Evolutionary conservation across 2,329 filamentous ascomycete genomes (phyloP).

Genomic region (Aspergillus tanneri): DNA sequence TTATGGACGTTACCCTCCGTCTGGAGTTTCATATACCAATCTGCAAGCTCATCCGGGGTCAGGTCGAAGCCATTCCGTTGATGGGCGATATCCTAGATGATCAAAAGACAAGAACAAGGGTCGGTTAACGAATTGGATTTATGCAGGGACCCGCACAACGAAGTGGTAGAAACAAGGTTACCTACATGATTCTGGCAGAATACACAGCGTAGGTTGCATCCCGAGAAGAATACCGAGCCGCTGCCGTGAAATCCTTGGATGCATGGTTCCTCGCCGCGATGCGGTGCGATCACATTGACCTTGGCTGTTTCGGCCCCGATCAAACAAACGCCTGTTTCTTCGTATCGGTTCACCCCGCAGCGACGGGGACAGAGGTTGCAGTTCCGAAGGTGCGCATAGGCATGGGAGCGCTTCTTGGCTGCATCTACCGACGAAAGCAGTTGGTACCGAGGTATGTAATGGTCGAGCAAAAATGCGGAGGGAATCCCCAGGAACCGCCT

Average conservation of each 20-base stretch:
- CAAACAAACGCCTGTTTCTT: conserved; percentile 74
- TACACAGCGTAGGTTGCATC: conserved; percentile 72
- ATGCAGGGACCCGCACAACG: not conserved
- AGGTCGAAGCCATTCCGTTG: conserved; percentile 77
- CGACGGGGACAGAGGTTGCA: conserved; percentile 79
- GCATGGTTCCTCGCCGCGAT: conserved; percentile 82
- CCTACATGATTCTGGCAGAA: conserved; percentile 69
- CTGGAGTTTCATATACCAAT: conserved; percentile 82
- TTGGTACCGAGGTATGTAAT: conserved; percentile 72
- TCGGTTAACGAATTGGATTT: not conserved
- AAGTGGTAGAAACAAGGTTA: conserved; percentile 1
- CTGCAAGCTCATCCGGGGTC: conserved; percentile 72
- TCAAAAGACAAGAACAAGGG: not conserved
- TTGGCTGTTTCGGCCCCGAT: conserved; percentile 71
- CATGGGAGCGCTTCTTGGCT: conserved; percentile 69
- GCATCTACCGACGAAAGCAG: conserved; percentile 66
- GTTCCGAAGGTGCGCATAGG: conserved; percentile 71
- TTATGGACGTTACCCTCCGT: conserved; percentile 80
- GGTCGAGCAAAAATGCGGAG: conserved; percentile 68
- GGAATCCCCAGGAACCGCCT: conserved; percentile 52
- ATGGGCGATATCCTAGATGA: conserved; percentile 68
- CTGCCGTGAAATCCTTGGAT: conserved; percentile 79
- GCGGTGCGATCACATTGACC: conserved; percentile 80
- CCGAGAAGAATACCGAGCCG: conserved; percentile 78
- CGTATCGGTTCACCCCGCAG: conserved; percentile 78